These are phyloP conservation scores for Stevia rebaudiana DNA, from an alignment of 140 eudicot genomes.

Conservation along the genomic window DNA sequence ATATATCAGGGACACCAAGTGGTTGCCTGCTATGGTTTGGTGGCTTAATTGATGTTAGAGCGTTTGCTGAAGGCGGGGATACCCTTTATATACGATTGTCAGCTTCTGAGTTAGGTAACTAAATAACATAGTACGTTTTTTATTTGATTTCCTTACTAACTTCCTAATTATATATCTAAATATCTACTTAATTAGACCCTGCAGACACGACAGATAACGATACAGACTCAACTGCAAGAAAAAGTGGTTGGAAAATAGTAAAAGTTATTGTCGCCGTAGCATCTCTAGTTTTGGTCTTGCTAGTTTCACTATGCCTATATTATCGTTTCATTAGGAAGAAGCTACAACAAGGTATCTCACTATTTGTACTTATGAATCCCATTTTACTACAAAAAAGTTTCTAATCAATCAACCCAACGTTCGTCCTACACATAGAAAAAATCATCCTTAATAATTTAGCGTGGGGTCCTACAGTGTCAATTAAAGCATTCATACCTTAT, in stretches of 20 bases:
- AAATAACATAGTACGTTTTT: background rate
- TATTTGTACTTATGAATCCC: background rate
- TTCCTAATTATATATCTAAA: background rate
- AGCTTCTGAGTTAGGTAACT: slow-evolving; percentile 32
- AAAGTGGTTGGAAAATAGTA: background rate
- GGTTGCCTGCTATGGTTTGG: slow-evolving; percentile 53
- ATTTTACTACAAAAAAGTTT: too few relatives aligned
- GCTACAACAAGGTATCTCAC: slow-evolving; percentile 10
- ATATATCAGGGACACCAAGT: slow-evolving; percentile 22
- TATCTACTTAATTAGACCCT: background rate
- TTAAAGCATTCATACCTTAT: too few relatives aligned
- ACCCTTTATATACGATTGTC: slow-evolving; percentile 39
- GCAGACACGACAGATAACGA: too few relatives aligned
- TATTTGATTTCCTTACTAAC: too few relatives aligned
- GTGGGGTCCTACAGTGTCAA: too few relatives aligned
- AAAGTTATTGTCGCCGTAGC: slow-evolving; percentile 4
- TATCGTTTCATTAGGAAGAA: slow-evolving; percentile 5
- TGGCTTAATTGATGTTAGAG: slow-evolving; percentile 30
- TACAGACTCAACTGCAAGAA: background rate
- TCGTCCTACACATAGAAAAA: too few relatives aligned
- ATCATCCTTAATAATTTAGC: too few relatives aligned
- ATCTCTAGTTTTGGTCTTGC: background rate
- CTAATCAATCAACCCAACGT: too few relatives aligned
- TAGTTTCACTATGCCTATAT: slow-evolving; percentile 5
- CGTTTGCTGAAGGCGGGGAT: slow-evolving; percentile 24